Conservation (phyloP, 139 green algal species). For the Chlorella ohadii region DNA sequence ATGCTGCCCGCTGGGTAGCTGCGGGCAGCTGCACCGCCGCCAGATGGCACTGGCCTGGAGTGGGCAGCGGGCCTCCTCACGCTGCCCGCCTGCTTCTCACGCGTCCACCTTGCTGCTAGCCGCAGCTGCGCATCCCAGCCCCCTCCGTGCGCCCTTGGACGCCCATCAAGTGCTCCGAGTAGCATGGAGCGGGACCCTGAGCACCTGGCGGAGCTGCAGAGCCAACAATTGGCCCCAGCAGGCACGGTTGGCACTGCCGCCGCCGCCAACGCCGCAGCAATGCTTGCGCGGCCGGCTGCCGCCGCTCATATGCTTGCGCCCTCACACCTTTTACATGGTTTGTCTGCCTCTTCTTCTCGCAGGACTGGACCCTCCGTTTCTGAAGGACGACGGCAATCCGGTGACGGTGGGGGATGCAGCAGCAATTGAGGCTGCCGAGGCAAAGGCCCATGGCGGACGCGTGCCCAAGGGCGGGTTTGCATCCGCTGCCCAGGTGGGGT, state of each 20-base stretch:
- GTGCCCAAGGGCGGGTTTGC: not conserved
- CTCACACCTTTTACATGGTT: not conserved
- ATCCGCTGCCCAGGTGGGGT: not conserved
- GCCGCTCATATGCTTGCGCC: not conserved
- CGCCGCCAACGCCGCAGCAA: not conserved
- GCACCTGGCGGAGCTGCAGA: not conserved
- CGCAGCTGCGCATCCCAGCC: not conserved
- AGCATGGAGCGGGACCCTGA: conserved; percentile 1
- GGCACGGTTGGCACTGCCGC: not conserved
- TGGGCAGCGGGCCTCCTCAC: not conserved
- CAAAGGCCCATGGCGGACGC: not conserved
- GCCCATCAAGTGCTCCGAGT: not conserved
- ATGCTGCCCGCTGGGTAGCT: too few relatives aligned
- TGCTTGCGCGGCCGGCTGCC: not conserved
- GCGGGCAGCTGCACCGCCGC: too few relatives aligned
- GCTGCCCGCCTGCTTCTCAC: not conserved
- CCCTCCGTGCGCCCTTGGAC: not conserved
- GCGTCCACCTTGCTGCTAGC: too few relatives aligned
- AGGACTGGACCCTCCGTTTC: conserved; percentile 5
- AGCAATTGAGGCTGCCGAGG: not conserved
- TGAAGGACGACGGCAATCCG: conserved; percentile 5
- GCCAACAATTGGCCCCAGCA: not conserved
- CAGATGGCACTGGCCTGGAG: too few relatives aligned
- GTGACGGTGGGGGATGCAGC: not conserved
- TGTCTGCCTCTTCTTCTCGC: not conserved